Evolutionary conservation across 306 rosid species (phyloP).

Genomic region (Erythrophleum fordii): DNA sequence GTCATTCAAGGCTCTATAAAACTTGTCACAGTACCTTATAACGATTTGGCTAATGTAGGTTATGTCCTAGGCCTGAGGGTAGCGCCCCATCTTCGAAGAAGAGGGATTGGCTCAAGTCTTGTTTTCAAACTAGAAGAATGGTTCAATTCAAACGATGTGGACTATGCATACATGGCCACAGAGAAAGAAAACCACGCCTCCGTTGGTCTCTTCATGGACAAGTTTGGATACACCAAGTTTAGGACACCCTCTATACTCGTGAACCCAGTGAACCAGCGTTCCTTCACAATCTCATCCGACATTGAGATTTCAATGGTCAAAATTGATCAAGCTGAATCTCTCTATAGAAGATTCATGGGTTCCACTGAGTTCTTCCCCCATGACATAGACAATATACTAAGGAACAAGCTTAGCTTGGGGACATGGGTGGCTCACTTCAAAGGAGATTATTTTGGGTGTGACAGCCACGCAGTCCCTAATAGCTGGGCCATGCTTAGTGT

Average conservation of each 20-base stretch:
- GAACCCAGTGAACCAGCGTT: conserved; percentile 60
- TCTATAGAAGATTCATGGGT: conserved; percentile 66
- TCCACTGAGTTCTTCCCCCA: conserved; percentile 68
- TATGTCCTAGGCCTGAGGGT: conserved; percentile 76
- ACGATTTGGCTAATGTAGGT: conserved; percentile 62
- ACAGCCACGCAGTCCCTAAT: conserved; percentile 33
- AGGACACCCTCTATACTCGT: conserved; percentile 68
- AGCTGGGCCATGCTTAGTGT: conserved; percentile 83
- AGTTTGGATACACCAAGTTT: conserved; percentile 63
- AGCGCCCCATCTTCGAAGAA: conserved; percentile 54
- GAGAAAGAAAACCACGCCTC: conserved; percentile 82
- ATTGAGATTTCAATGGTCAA: conserved; percentile 53
- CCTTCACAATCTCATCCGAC: conserved; percentile 45
- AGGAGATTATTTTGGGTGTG: conserved; percentile 31
- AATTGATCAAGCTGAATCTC: conserved; percentile 61
- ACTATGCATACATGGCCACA: conserved; percentile 74
- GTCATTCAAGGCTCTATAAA: conserved; percentile 81
- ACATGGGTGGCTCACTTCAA: conserved; percentile 74
- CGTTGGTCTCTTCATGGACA: conserved; percentile 53
- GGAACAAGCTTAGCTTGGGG: conserved; percentile 71
- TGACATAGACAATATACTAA: conserved; percentile 62
- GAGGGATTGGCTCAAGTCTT: conserved; percentile 65
- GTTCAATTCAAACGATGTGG: conserved; percentile 66
- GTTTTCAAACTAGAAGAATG: conserved; percentile 67
- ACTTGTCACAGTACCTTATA: conserved; percentile 48